Evolutionary conservation across 2,329 filamentous ascomycete species (phyloP).

Genomic region (Hypoxylon sp.): DNA sequence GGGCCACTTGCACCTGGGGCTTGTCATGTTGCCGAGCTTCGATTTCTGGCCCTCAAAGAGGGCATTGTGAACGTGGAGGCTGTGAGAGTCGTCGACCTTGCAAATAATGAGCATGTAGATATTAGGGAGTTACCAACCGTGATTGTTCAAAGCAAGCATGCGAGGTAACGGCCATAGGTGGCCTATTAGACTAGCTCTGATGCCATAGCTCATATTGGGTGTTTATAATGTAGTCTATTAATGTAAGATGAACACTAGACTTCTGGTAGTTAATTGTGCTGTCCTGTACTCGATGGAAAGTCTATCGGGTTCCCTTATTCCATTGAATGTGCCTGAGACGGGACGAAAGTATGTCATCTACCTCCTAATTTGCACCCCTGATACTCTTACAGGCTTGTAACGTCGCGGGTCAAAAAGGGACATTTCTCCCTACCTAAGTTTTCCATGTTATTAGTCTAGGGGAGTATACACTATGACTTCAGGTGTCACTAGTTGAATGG

Average conservation of each 20-base stretch:
- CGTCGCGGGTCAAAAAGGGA: neutral
- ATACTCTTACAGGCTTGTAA: neutral
- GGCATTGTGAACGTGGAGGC: constrained; percentile 81
- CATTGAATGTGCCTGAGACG: neutral
- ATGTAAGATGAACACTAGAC: neutral
- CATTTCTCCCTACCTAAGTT: no score
- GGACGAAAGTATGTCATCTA: no score
- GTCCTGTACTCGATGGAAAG: neutral
- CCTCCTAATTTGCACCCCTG: no score
- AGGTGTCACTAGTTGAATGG: neutral
- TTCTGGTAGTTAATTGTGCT: neutral
- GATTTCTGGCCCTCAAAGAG: constrained; percentile 76
- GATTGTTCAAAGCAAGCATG: constrained; percentile 61
- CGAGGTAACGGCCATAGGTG: constrained; percentile 16
- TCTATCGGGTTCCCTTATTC: neutral
- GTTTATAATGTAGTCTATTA: constrained; percentile 1
- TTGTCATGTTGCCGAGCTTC: constrained; percentile 80
- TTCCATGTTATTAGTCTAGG: no score
- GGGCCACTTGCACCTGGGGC: constrained; percentile 80
- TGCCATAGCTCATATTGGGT: neutral
- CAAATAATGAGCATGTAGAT: constrained; percentile 82
- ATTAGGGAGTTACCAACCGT: constrained; percentile 81
- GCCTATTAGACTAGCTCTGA: neutral
- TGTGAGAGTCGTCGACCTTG: constrained; percentile 79
- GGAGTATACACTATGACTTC: neutral